A percentile compares a stretch with the other conserved stretches of the same genome.
These are phyloP conservation scores for Cutaneotrichosporon sp. DNA, from an alignment of 1,284 basidiomycete genomes.

Conservation along the genomic window DNA sequence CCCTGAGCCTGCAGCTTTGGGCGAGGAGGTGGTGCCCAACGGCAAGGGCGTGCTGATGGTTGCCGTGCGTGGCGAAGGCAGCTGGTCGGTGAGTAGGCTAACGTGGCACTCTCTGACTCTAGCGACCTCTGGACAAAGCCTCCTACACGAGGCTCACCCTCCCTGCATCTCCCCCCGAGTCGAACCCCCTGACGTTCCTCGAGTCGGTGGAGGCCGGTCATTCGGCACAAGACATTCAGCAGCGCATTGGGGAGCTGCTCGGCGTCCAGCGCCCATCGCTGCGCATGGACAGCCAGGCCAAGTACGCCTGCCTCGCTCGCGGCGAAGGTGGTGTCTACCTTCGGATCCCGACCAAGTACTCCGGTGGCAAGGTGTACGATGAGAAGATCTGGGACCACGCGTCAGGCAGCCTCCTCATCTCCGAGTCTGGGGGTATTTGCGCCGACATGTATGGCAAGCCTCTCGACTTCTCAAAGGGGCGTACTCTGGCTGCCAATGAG, in stretches of 20 bases:
- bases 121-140: constrained; percentile 31
- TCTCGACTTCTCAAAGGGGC: constrained; percentile 80
- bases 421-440: constrained; percentile 83
- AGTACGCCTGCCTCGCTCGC: constrained; percentile 82
- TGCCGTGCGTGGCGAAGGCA: constrained; percentile 73
- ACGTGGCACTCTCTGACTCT: constrained; percentile 7
- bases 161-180: constrained; percentile 33
- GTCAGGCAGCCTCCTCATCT: constrained; percentile 74
- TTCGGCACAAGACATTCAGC: constrained; percentile 78
- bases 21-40: constrained; percentile 52
- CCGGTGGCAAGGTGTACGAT: constrained; percentile 62
- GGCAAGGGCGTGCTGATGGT: constrained; percentile 74
- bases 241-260: constrained; percentile 65
- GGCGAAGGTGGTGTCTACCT: constrained; percentile 88
- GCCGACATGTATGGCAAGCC: constrained; percentile 73
- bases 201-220: constrained; percentile 94
- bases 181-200: constrained; percentile 58
- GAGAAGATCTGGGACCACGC: constrained; percentile 99
- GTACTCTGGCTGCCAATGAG: constrained; percentile 78
- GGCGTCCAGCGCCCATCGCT: constrained; percentile 60
- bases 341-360: constrained; percentile 69
- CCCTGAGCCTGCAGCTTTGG: constrained; percentile 56
- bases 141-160: constrained; percentile 37
- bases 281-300: constrained; percentile 98
- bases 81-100: constrained; percentile 53